Evolutionary conservation across 2,329 filamentous ascomycete genomes (phyloP).

Genomic region (Cadophora gregata): DNA sequence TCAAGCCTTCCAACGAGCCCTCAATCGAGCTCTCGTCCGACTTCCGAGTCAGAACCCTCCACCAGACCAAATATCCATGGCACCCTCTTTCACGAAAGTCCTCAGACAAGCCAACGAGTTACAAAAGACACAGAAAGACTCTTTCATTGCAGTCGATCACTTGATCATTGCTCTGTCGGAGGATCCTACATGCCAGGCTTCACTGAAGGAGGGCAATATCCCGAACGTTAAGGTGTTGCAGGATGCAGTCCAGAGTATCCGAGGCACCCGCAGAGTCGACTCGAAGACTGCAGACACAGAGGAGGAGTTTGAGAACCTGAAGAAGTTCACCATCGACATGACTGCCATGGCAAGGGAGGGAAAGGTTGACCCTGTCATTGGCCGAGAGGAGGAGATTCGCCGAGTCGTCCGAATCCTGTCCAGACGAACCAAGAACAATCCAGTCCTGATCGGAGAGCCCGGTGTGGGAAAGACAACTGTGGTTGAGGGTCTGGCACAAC

Average conservation of each 20-base stretch:
- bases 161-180: constrained; percentile 86
- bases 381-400: constrained; percentile 93
- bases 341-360: constrained; percentile 94
- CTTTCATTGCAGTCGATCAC: constrained; percentile 92
- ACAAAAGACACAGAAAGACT: constrained; percentile 97
- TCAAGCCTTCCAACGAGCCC: constrained; percentile 82
- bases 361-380: constrained; percentile 97
- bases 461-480: constrained; percentile 99
- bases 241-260: constrained; percentile 87
- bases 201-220: constrained; percentile 85
- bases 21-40: constrained; percentile 92
- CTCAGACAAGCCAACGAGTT: constrained; percentile 85
- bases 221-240: constrained; percentile 91
- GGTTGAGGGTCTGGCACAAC: constrained; percentile 91
- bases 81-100: constrained; percentile 81
- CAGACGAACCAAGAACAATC: constrained; percentile 97
- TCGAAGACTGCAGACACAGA: constrained; percentile 95
- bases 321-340: constrained; percentile 99
- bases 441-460: constrained; percentile 95
- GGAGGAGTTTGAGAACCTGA: constrained; percentile 90
- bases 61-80: constrained; percentile 84
- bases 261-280: constrained; percentile 91
- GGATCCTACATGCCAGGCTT: constrained; percentile 74
- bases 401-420: constrained; percentile 91
- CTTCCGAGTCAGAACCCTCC: constrained; percentile 94